Conservation (phyloP, 208 protist species). For the Leishmania lainsoni region DNA sequence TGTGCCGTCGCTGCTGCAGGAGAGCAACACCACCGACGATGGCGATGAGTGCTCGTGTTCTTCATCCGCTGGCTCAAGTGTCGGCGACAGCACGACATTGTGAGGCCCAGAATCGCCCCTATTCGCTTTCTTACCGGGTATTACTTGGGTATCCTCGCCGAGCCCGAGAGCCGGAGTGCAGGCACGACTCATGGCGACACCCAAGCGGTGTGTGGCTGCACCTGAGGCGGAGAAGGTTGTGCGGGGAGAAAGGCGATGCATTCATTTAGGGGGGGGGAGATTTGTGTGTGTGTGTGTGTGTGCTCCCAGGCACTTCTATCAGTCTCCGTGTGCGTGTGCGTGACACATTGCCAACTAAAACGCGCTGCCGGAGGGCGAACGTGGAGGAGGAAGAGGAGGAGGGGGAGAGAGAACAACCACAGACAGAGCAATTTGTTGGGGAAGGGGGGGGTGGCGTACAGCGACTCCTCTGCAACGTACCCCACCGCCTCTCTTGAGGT, state of each 20-base stretch:
- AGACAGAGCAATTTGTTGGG: not conserved
- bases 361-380: no score
- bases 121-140: no score
- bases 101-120: no score
- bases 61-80: not conserved
- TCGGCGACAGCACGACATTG: not conserved
- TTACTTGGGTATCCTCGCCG: no score
- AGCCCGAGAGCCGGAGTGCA: conserved; percentile 12
- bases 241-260: not conserved
- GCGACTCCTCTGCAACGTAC: not conserved
- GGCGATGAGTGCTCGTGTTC: not conserved
- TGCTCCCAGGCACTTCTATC: no score
- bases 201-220: not conserved
- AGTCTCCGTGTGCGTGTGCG: no score
- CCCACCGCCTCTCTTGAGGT: not conserved
- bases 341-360: no score
- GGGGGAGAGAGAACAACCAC: no score
- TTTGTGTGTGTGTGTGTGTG: no score
- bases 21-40: not conserved
- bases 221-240: not conserved
- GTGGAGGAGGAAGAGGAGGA: no score
- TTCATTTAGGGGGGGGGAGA: no score
- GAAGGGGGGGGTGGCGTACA: not conserved
- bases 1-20: not conserved
- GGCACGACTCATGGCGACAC: conserved; percentile 6